These are phyloP conservation scores for Verticillium zaregamsianum DNA, from an alignment of 2,329 filamentous ascomycete genomes.

Conservation along the genomic window DNA sequence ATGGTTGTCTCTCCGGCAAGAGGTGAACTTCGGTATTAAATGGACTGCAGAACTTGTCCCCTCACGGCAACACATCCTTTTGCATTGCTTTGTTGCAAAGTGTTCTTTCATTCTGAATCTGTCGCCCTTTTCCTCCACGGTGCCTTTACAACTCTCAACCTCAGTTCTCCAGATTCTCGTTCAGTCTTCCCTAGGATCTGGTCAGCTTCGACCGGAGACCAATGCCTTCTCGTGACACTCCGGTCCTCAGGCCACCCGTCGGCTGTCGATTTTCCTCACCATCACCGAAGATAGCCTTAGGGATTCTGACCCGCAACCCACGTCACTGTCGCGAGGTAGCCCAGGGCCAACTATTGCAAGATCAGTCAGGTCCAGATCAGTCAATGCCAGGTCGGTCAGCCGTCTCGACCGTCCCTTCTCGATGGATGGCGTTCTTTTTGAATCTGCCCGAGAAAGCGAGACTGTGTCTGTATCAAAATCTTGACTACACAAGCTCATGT, in stretches of 20 bases:
- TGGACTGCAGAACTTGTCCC: neutral
- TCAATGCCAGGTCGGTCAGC: no score
- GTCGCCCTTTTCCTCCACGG: neutral
- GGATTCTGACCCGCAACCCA: neutral
- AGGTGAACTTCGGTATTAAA: neutral
- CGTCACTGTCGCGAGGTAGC: neutral
- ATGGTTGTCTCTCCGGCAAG: neutral
- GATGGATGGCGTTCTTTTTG: neutral
- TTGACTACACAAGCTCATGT: neutral
- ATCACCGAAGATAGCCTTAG: neutral
- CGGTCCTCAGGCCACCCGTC: neutral
- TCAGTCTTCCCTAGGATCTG: neutral
- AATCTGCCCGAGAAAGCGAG: neutral
- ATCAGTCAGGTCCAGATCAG: neutral
- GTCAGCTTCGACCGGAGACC: neutral
- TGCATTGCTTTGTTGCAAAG: neutral
- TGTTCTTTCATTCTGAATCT: neutral
- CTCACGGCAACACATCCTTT: neutral
- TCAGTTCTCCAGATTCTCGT: neutral
- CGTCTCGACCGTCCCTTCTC: neutral
- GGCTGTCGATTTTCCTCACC: neutral
- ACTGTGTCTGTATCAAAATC: neutral
- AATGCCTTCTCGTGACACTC: neutral
- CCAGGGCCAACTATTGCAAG: neutral
- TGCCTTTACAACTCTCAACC: neutral